phyloP scores from a whole-genome alignment of 2,329 filamentous ascomycete species.

The Aspergillus felis region DNA sequence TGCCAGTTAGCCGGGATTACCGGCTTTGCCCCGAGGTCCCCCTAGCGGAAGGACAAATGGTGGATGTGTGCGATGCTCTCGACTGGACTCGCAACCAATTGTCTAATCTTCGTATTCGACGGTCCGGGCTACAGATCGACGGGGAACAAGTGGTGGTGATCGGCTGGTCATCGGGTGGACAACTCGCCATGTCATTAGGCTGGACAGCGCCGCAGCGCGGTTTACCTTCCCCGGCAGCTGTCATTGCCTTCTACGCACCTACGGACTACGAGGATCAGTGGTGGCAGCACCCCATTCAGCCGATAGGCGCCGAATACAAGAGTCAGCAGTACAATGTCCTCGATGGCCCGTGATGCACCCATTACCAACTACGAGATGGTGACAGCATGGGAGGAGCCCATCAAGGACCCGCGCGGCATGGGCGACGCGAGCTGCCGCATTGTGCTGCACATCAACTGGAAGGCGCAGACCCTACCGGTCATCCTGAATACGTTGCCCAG shows the following conservation, averaged over 20 bases:
- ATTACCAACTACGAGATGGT: constrained; percentile 20
- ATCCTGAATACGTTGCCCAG: constrained; percentile 14
- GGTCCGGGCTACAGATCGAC: constrained; percentile 4
- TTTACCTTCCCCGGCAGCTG: constrained; percentile 38
- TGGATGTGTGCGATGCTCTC: constrained; percentile 5
- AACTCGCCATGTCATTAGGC: constrained; percentile 43
- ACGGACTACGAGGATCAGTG: constrained; percentile 35
- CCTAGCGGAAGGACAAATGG: constrained; percentile 41
- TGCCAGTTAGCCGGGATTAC: constrained; percentile 51
- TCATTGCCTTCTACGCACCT: constrained; percentile 47
- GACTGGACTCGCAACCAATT: constrained; percentile 34
- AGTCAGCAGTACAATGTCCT: constrained; percentile 8
- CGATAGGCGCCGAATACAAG: neutral
- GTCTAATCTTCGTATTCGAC: constrained; percentile 18
- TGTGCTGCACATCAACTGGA: constrained; percentile 43
- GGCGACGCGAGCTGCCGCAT: constrained; percentile 37
- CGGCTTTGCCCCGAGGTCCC: constrained; percentile 48
- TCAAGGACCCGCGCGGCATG: constrained; percentile 14
- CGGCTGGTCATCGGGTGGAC: constrained; percentile 50
- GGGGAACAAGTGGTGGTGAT: constrained; percentile 35
- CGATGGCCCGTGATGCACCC: neutral
- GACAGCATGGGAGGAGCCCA: neutral
- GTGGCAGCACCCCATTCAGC: constrained; percentile 7
- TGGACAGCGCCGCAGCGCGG: constrained; percentile 33
- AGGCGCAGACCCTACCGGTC: constrained; percentile 34